These are phyloP conservation scores for Psidium guajava DNA, from an alignment of 345 rosid genomes.

Conservation along the genomic window DNA sequence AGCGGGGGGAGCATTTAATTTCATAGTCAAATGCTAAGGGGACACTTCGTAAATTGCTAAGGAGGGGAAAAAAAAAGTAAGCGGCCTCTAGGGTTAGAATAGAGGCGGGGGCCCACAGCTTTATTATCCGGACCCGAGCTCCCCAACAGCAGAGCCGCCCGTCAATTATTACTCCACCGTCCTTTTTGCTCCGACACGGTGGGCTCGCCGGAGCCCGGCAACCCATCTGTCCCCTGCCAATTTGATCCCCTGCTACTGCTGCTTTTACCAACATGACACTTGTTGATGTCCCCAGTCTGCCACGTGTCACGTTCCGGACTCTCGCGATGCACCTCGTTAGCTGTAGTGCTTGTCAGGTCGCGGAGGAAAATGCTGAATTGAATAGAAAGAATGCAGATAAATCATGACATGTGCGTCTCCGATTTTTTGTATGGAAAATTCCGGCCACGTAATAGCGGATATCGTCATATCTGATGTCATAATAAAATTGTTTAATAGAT, in stretches of 20 bases:
- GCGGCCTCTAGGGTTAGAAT: neutral
- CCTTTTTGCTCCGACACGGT: neutral
- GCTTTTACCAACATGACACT: neutral
- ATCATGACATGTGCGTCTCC: neutral
- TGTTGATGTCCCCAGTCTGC: neutral
- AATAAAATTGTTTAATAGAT: neutral
- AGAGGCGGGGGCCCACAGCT: neutral
- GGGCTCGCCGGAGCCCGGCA: neutral
- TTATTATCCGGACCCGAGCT: neutral
- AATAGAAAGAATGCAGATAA: neutral
- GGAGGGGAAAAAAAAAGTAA: neutral
- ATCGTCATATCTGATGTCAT: neutral
- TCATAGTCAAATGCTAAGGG: neutral
- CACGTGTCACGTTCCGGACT: neutral
- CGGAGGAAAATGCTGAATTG: neutral
- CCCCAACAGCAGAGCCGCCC: neutral
- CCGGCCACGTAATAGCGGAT: neutral
- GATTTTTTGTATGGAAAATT: neutral
- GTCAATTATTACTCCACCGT: neutral
- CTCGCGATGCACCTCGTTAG: neutral
- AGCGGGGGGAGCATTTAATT: neutral
- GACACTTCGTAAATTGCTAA: neutral
- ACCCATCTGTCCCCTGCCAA: neutral
- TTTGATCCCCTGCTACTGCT: neutral
- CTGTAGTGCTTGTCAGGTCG: neutral